Conservation (phyloP, 176 grass and related monocot species). For the Hordeum marinum region DNA sequence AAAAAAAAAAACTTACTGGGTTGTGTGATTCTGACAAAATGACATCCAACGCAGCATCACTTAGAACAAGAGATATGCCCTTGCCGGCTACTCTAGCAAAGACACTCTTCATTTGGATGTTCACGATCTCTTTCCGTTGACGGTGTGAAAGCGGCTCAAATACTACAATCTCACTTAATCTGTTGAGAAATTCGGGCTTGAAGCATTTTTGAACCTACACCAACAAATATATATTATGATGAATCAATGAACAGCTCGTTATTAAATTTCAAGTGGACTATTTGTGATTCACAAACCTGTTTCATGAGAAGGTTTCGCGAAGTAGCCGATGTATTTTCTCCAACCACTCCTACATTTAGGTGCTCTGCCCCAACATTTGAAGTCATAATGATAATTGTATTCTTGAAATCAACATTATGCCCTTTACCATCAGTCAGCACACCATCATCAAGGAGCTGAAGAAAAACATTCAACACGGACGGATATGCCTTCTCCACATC, state of each 20-base stretch:
- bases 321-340: neutral
- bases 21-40: neutral
- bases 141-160: neutral
- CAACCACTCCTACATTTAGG: neutral
- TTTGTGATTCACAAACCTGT: neutral
- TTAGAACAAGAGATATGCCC: neutral
- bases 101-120: neutral
- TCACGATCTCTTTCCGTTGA: neutral
- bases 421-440: neutral
- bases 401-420: neutral
- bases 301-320: neutral
- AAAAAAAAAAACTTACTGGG: neutral
- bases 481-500: neutral
- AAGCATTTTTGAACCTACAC: neutral
- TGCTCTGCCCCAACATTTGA: neutral
- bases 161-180: neutral
- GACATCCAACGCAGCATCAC: neutral
- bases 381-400: neutral
- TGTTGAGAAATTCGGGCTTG: neutral
- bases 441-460: neutral
- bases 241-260: neutral
- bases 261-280: neutral
- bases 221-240: neutral
- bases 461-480: neutral
- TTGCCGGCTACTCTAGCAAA: neutral